Evolutionary conservation across 2,329 filamentous ascomycete genomes (phyloP), one percentile per base, ranked within the genome.

Genomic region (Diaporthe sp.): DNA sequence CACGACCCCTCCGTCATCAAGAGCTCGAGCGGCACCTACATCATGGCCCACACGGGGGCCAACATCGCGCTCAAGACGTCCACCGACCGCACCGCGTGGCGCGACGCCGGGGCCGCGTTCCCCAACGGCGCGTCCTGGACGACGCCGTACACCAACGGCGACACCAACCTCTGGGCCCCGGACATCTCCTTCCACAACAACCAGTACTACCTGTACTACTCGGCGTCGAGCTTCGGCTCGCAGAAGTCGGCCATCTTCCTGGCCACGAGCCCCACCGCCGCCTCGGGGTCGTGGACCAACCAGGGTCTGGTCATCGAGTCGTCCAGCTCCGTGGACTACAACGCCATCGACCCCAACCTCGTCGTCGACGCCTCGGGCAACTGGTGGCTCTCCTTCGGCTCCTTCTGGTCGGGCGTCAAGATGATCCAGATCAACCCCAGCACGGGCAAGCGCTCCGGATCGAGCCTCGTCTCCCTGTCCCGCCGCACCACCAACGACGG

Each of bases 281-380:
- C 61, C 61, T 65, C 61, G 25, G 61, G 61, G 1, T 46, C 61
- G 25, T 65, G 61, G 61, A 65, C 61, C 17, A 65, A 65, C 42
- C 61, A 65, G 42, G 61, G 61, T 28, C 17, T 65, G 17, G 61
- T 65, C 42, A 65, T 65, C 9, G 61, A 65, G 25, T 65, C 61
- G 8, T 65, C 61, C 9, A 25, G 31, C 4, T 65, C 61, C 25
- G 19, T 22, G 10, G 61, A 65, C 42, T 65, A 46, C 42, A 65
- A 65, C 61, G 61, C 61, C 25, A 65, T 65, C 25, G 61, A 65
- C 42, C 61, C 61, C 25, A 65, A 65, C 42, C 61, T 65, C 42
- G 19, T 49, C 28, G 5, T 65, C 25, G 61, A 65, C 42, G 42
- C 61, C 61, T 65, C 61, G 3, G 61, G 61, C 42, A 34, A 31